A percentile compares a stretch with the other conserved stretches of the same genome.
phyloP scores from a whole-genome alignment of 441 rosid species.

The Eruca vesicaria region DNA sequence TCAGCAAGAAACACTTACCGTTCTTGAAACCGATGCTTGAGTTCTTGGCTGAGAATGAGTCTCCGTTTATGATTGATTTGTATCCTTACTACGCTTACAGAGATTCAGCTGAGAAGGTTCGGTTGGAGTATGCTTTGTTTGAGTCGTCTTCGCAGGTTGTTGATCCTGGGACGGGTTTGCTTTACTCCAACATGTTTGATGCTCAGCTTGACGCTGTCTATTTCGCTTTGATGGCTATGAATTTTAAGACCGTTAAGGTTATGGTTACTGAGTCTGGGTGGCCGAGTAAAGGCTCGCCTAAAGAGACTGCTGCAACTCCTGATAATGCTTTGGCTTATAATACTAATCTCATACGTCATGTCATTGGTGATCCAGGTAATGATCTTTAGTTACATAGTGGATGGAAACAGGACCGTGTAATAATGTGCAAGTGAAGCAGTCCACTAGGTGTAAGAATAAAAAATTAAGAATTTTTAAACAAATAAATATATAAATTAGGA shows the following conservation, averaged over 20 bases:
- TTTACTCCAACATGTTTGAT: constrained; percentile 96
- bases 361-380: constrained; percentile 64
- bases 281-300: constrained; percentile 92
- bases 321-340: constrained; percentile 90
- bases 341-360: constrained; percentile 81
- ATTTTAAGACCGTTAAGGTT: constrained; percentile 76
- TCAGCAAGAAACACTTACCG: constrained; percentile 57
- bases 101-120: constrained; percentile 72
- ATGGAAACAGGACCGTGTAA: neutral
- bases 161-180: constrained; percentile 90
- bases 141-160: constrained; percentile 80
- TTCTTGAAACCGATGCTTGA: constrained; percentile 84
- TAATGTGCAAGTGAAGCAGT: too few relatives aligned
- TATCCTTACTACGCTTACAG: constrained; percentile 95
- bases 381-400: neutral
- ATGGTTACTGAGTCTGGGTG: constrained; percentile 98
- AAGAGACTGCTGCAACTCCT: constrained; percentile 89
- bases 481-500: too few relatives aligned
- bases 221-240: constrained; percentile 71
- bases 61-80: constrained; percentile 90
- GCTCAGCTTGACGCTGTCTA: constrained; percentile 93
- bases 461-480: too few relatives aligned
- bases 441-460: too few relatives aligned
- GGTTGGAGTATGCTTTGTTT: constrained; percentile 81
- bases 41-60: constrained; percentile 88